Percentiles rank a stretch among this genome's conserved stretches.
Conservation (phyloP, 768 basidiomycete genomes). For the Phallus indusiatus region DNA sequence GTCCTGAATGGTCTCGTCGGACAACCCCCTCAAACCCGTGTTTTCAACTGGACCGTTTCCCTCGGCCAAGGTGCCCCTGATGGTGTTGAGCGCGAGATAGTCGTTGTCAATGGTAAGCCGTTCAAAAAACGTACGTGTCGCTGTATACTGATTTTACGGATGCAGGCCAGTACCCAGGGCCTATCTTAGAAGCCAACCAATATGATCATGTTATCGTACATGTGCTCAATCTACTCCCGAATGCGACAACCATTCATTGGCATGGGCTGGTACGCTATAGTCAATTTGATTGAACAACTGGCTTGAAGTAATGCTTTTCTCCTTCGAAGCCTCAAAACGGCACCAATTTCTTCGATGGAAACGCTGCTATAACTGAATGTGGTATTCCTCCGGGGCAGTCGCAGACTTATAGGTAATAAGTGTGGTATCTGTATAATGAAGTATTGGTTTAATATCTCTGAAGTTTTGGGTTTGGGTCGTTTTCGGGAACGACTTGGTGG, state of each 20-base stretch:
- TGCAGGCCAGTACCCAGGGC: constrained; percentile 26
- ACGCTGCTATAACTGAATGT: constrained; percentile 38
- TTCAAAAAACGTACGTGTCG: neutral
- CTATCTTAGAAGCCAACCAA: constrained; percentile 29
- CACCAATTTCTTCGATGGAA: constrained; percentile 42
- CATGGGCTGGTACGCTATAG: constrained; percentile 21
- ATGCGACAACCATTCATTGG: constrained; percentile 29
- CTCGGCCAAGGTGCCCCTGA: constrained; percentile 30
- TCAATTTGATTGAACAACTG: neutral
- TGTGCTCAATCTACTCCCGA: constrained; percentile 25
- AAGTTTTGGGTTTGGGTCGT: constrained; percentile 33
- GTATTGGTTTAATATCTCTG: constrained; percentile 9
- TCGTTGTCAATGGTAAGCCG: constrained; percentile 35
- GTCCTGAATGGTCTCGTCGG: neutral
- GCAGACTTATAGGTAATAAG: constrained; percentile 26
- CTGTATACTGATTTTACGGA: neutral
- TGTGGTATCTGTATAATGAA: neutral
- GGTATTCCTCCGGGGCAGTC: constrained; percentile 41
- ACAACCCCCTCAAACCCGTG: constrained; percentile 27
- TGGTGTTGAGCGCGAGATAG: constrained; percentile 31
- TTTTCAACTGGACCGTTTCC: constrained; percentile 32
- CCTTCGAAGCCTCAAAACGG: constrained; percentile 30
- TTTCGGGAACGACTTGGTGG: constrained; percentile 43
- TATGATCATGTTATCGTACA: constrained; percentile 27
- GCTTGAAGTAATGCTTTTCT: neutral